Evolutionary conservation across 106 monocot species (phyloP).

Genomic region (Acorus gramineus): DNA sequence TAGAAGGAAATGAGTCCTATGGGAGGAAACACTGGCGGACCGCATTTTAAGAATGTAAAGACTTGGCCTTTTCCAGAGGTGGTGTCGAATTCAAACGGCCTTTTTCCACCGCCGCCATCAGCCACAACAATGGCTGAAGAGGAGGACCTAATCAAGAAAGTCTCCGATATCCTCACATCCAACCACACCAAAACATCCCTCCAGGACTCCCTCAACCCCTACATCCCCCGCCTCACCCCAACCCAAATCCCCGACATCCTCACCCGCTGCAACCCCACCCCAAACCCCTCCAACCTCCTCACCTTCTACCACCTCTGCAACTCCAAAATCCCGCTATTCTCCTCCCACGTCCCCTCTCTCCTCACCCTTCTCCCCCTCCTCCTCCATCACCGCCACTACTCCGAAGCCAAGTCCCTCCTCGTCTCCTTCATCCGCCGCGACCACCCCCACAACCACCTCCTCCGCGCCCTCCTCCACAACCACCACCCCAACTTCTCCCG

Average conservation of each 20-base stretch:
- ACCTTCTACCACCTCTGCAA: conserved; percentile 11
- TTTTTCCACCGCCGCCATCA: background rate
- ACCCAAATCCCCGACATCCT: conserved; percentile 7
- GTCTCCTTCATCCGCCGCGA: background rate
- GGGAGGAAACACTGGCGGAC: too few relatives aligned
- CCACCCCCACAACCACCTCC: conserved; percentile 15
- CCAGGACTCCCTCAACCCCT: conserved; percentile 12
- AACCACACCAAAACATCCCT: conserved; percentile 16
- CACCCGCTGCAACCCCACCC: conserved; percentile 6
- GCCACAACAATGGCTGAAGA: background rate
- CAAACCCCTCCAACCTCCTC: conserved; percentile 1
- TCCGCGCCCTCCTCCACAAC: conserved; percentile 17
- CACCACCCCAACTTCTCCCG: conserved; percentile 14
- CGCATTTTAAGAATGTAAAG: too few relatives aligned
- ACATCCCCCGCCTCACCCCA: conserved; percentile 16
- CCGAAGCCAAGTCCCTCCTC: background rate
- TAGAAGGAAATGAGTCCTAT: too few relatives aligned
- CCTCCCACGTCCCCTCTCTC: conserved; percentile 11
- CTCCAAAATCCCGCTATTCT: conserved; percentile 5
- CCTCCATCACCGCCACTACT: conserved; percentile 11
- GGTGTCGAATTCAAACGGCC: background rate
- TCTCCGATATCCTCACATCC: conserved; percentile 19
- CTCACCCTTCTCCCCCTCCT: conserved; percentile 9
- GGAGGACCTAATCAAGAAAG: conserved; percentile 6
- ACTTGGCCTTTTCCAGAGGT: too few relatives aligned